Conservation (phyloP, 345 rosid genomes). For the Citrus trifoliata region DNA sequence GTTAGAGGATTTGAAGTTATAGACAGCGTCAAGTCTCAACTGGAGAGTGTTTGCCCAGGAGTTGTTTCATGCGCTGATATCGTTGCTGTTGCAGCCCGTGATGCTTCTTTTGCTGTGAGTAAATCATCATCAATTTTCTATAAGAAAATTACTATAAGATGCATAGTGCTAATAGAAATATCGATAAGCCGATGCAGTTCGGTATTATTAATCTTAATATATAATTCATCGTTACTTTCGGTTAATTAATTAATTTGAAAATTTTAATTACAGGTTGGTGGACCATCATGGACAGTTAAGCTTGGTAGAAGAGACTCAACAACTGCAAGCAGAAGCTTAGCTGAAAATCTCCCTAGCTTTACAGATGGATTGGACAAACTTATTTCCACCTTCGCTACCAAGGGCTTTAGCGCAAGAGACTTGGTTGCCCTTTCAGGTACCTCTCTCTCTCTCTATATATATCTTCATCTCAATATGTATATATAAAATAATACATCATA, state of each 20-base stretch:
- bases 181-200: conserved; percentile 3
- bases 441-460: too few relatives aligned
- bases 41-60: conserved; percentile 48
- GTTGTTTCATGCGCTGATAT: conserved; percentile 71
- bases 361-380: conserved; percentile 32
- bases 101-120: conserved; percentile 39
- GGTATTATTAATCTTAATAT: too few relatives aligned
- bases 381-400: conserved; percentile 29
- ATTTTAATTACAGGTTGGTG: too few relatives aligned
- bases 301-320: conserved; percentile 22
- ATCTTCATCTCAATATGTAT: too few relatives aligned
- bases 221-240: too few relatives aligned
- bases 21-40: conserved; percentile 44
- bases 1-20: conserved; percentile 2
- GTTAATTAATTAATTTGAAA: too few relatives aligned
- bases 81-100: conserved; percentile 54
- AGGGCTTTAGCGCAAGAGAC: conserved; percentile 30
- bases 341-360: conserved; percentile 41
- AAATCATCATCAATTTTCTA: neutral
- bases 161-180: conserved; percentile 11
- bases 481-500: too few relatives aligned
- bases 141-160: conserved; percentile 3
- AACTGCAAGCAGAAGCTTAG: conserved; percentile 33
- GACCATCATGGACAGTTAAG: too few relatives aligned
- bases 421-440: too few relatives aligned